Percentiles rank a stretch among this genome's conserved stretches.
Conservation (phyloP, 2,329 filamentous ascomycete species). For the Phaeomoniella chlamydospora region DNA sequence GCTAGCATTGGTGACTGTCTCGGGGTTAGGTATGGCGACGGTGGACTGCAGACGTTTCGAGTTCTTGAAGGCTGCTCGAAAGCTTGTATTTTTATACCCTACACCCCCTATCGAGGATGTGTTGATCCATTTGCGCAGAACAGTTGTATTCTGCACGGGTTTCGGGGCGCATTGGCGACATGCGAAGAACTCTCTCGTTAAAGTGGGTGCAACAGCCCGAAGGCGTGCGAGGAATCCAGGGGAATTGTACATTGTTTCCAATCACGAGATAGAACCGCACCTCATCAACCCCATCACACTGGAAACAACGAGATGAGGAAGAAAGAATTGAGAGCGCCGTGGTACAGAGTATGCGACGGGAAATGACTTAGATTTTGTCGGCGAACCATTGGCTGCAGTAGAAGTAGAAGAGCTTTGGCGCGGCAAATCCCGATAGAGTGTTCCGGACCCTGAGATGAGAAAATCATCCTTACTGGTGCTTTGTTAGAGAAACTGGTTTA, state of each 20-base stretch:
- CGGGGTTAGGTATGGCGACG: background rate
- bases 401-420: too few relatives aligned
- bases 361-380: too few relatives aligned
- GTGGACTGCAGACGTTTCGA: background rate
- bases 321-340: too few relatives aligned
- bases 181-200: background rate
- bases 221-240: background rate
- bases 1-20: background rate
- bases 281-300: too few relatives aligned
- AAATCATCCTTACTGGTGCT: too few relatives aligned
- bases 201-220: background rate
- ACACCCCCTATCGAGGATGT: background rate
- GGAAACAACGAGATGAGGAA: too few relatives aligned
- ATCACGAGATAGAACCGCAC: background rate
- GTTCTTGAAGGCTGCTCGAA: background rate
- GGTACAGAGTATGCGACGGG: too few relatives aligned
- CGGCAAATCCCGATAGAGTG: too few relatives aligned
- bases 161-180: background rate
- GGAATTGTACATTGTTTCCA: background rate
- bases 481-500: too few relatives aligned
- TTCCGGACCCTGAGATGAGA: too few relatives aligned
- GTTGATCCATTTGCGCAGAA: background rate
- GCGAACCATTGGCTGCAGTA: too few relatives aligned
- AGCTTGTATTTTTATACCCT: background rate
- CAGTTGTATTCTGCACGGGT: background rate